Evolutionary conservation across 2,329 filamentous ascomycete genomes (phyloP).

Genomic region (Cercospora beticola): DNA sequence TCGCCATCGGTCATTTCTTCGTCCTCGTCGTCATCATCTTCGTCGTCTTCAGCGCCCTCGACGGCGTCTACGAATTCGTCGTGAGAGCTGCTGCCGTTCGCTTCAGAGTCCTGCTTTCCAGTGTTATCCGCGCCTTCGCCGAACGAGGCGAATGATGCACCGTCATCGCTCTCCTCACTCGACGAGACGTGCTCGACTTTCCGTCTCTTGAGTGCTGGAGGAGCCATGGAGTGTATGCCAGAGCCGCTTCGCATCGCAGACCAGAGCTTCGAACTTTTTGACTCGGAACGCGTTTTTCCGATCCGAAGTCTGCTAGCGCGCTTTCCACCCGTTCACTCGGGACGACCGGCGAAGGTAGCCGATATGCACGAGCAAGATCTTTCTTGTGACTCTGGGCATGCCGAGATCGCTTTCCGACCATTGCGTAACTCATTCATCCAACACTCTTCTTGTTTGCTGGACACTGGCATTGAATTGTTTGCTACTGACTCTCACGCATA

Average conservation of each 20-base stretch:
- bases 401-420: conserved; percentile 4
- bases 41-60: conserved; percentile 10
- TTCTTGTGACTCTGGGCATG: conserved; percentile 1
- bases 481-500: neutral
- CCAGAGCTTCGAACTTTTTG: conserved; percentile 13
- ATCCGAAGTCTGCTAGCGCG: neutral
- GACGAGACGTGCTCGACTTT: conserved; percentile 39
- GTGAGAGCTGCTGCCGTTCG: conserved; percentile 20
- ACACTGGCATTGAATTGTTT: neutral
- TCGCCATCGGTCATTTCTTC: conserved; percentile 16
- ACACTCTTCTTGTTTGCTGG: neutral
- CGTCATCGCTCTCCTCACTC: conserved; percentile 29
- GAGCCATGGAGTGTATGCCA: conserved; percentile 32
- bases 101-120: conserved; percentile 16
- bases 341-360: neutral
- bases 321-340: neutral
- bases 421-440: neutral
- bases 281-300: neutral
- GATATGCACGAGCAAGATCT: conserved; percentile 1
- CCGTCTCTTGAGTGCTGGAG: conserved; percentile 35
- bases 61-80: conserved; percentile 14
- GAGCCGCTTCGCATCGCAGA: neutral
- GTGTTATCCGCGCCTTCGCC: conserved; percentile 17
- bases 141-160: conserved; percentile 38
- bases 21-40: conserved; percentile 19